phyloP scores from a whole-genome alignment of 768 basidiomycete genomes.

The Auriscalpium orientale region DNA sequence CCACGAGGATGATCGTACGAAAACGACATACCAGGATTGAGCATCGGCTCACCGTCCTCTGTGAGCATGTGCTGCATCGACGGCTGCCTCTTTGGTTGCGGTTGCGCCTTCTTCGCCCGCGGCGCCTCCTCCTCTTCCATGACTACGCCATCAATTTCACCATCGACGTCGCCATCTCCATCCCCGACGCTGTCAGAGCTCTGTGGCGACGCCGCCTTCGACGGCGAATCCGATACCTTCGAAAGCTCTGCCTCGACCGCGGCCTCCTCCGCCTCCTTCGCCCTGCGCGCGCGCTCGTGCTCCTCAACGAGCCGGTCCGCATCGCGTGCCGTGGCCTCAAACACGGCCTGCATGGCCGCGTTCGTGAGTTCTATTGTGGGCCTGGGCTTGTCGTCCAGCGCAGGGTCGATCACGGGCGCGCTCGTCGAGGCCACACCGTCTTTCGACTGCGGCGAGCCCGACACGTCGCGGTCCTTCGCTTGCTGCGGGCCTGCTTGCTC shows the following conservation, averaged over 20 bases:
- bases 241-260: conserved; percentile 1
- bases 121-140: background rate
- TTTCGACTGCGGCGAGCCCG: conserved; percentile 7
- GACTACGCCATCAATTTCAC: background rate
- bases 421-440: conserved; percentile 2
- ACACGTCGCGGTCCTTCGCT: conserved; percentile 3
- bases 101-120: background rate
- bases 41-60: conserved; percentile 59
- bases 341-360: conserved; percentile 27
- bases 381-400: conserved; percentile 21
- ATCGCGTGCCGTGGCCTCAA: conserved; percentile 27
- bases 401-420: conserved; percentile 31
- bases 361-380: conserved; percentile 14
- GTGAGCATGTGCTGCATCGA: conserved; percentile 34
- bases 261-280: background rate
- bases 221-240: background rate
- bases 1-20: background rate
- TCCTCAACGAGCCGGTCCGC: conserved; percentile 6
- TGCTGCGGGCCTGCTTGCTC: conserved; percentile 5
- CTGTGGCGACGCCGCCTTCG: background rate
- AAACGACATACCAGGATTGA: conserved; percentile 49
- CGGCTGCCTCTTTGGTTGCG: background rate
- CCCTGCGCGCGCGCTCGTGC: conserved; percentile 1
- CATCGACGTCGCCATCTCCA: background rate
- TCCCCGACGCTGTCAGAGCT: background rate